Conservation (phyloP, 176 grass and related monocot genomes). For the Eleusine coracana region DNA sequence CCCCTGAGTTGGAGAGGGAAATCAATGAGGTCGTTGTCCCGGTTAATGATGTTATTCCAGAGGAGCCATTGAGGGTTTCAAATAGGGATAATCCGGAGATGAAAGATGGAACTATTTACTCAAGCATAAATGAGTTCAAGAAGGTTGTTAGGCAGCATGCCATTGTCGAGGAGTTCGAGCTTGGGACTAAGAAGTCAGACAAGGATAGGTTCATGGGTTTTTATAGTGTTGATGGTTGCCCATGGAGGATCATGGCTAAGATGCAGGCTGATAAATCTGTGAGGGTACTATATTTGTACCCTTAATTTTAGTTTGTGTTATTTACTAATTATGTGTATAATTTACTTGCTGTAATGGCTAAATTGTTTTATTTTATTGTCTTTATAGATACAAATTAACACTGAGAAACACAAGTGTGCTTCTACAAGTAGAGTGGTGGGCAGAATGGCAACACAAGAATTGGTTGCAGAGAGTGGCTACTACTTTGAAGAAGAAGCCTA, state of each 20-base stretch:
- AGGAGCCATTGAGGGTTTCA: too few species aligned
- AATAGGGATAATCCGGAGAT: background rate
- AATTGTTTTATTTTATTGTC: background rate
- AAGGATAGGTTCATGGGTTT: background rate
- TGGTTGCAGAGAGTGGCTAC: background rate
- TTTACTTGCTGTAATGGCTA: too few species aligned
- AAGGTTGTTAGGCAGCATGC: background rate
- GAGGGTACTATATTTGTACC: background rate
- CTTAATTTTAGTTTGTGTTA: background rate
- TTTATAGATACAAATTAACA: background rate
- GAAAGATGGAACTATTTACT: background rate
- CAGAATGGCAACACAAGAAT: background rate
- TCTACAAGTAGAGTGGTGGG: background rate
- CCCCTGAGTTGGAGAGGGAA: too few species aligned
- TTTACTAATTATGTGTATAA: too few species aligned
- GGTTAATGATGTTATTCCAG: too few species aligned
- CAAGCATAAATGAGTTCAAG: background rate
- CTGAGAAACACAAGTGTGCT: background rate
- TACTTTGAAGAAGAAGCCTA: background rate
- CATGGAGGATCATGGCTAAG: background rate
- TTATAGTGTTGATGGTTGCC: background rate
- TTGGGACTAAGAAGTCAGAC: background rate
- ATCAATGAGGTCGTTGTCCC: too few species aligned
- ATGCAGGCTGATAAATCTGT: background rate
- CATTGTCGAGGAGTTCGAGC: background rate